Evolutionary conservation across 208 protist genomes (phyloP).

Genomic region (Tritrichomonas musculus): DNA sequence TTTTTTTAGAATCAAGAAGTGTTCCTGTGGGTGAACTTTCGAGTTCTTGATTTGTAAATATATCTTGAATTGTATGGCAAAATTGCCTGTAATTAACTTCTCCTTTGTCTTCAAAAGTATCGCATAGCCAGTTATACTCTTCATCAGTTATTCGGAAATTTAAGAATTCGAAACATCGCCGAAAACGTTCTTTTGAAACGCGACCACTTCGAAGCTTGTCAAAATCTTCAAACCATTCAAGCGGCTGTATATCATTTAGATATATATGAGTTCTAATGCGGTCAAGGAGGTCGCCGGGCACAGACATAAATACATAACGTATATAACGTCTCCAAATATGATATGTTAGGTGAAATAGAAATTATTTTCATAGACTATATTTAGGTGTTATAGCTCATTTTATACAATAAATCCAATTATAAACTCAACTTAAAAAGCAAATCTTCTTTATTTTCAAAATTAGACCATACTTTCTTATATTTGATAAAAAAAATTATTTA

Average conservation of each 20-base stretch:
- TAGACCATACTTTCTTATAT: no score
- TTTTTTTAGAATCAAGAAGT: not conserved
- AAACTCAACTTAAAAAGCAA: no score
- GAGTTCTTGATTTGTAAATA: constrained; percentile 30
- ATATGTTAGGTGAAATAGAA: no score
- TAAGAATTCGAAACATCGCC: constrained; percentile 10
- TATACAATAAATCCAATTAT: no score
- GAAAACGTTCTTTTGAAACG: not conserved
- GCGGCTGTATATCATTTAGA: not conserved
- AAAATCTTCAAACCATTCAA: constrained; percentile 34
- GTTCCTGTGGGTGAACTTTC: not conserved
- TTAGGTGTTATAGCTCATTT: no score
- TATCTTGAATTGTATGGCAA: not conserved
- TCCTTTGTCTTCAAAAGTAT: not conserved
- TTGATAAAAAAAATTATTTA: no score
- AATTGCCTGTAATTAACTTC: constrained; percentile 14
- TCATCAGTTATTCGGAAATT: not conserved
- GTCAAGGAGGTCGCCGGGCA: not conserved
- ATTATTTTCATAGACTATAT: no score
- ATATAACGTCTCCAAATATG: no score
- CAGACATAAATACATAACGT: no score
- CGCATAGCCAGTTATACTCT: not conserved
- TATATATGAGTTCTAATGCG: constrained; percentile 19
- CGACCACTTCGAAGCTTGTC: not conserved
- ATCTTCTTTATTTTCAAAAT: no score